phyloP scores from a whole-genome alignment of 2,329 filamentous ascomycete species.

The Pseudocercospora fuligena region DNA sequence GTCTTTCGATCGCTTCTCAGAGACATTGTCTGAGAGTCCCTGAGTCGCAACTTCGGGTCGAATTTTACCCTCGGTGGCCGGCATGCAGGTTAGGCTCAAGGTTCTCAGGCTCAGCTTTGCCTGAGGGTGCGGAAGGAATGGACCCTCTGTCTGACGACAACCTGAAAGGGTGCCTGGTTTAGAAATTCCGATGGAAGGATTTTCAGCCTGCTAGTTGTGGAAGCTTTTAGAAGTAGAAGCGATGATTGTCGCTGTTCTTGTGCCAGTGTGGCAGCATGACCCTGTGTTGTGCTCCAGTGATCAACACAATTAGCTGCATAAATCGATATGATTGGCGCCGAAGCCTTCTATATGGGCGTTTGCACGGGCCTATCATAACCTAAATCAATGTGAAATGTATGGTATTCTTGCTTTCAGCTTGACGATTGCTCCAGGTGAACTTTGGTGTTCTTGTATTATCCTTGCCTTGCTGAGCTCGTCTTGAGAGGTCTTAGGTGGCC shows the following conservation, averaged over 20 bases:
- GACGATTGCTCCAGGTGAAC: not conserved
- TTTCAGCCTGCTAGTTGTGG: conserved; percentile 4
- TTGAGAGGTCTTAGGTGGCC: conserved; percentile 9
- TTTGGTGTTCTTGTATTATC: not conserved
- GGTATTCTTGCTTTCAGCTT: conserved; percentile 7
- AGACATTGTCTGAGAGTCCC: not conserved
- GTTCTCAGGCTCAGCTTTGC: conserved; percentile 6
- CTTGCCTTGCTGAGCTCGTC: conserved; percentile 4
- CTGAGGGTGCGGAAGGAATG: conserved; percentile 7
- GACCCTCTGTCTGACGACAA: conserved; percentile 2
- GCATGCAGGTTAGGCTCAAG: conserved; percentile 7
- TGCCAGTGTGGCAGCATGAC: conserved; percentile 5
- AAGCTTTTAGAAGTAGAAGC: conserved; percentile 5
- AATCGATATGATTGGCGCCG: conserved; percentile 13
- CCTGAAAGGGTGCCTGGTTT: conserved; percentile 7
- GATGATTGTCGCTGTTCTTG: conserved; percentile 8
- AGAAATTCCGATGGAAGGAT: conserved; percentile 1
- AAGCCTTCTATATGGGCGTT: conserved; percentile 10
- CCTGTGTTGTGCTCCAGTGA: conserved; percentile 12
- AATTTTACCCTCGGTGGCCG: conserved; percentile 2
- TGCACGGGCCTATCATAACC: conserved; percentile 17
- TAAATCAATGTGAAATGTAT: conserved; percentile 1
- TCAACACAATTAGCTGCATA: conserved; percentile 18
- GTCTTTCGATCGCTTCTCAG: not conserved
- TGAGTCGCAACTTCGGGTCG: conserved; percentile 10